These are phyloP conservation scores for Limonomyces culmigenus DNA, from an alignment of 1,284 basidiomycete genomes.

Conservation along the genomic window DNA sequence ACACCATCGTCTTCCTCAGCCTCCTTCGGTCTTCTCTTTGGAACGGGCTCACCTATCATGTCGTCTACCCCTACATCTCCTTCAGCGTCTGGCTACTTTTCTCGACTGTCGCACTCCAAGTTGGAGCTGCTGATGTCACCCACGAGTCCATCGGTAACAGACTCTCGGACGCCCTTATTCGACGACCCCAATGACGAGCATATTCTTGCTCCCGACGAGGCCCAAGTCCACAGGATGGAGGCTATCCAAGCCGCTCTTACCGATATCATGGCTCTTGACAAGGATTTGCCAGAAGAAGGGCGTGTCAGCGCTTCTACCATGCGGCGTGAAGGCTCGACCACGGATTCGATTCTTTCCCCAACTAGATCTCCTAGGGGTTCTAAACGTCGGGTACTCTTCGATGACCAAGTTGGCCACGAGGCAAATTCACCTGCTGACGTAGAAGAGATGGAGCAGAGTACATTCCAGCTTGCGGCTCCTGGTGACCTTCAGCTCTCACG, in stretches of 20 bases:
- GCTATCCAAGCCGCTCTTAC: constrained; percentile 89
- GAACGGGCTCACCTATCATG: not conserved
- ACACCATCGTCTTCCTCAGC: too few species aligned
- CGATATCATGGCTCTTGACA: constrained; percentile 81
- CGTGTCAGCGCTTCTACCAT: constrained; percentile 7
- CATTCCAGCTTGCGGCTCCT: constrained; percentile 60
- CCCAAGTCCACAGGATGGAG: constrained; percentile 57
- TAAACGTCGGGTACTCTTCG: constrained; percentile 10
- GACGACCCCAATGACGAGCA: constrained; percentile 51
- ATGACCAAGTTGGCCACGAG: constrained; percentile 17
- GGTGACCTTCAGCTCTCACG: constrained; percentile 76
- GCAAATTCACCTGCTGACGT: constrained; percentile 17
- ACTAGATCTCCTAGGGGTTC: constrained; percentile 5
- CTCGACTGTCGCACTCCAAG: constrained; percentile 28
- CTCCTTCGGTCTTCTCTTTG: not conserved
- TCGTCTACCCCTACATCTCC: too few species aligned
- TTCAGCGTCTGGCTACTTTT: not conserved
- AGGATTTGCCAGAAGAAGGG: constrained; percentile 20
- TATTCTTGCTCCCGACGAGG: constrained; percentile 44
- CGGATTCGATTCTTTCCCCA: constrained; percentile 4
- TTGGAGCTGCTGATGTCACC: constrained; percentile 70
- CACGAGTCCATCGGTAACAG: constrained; percentile 25
- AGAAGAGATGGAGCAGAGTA: constrained; percentile 30
- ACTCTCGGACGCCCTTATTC: constrained; percentile 59
- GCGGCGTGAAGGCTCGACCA: constrained; percentile 6